Evolutionary conservation across 2,329 filamentous ascomycete species (phyloP), one percentile per base, ranked within the genome.

Genomic region (Aspergillus sp.): DNA sequence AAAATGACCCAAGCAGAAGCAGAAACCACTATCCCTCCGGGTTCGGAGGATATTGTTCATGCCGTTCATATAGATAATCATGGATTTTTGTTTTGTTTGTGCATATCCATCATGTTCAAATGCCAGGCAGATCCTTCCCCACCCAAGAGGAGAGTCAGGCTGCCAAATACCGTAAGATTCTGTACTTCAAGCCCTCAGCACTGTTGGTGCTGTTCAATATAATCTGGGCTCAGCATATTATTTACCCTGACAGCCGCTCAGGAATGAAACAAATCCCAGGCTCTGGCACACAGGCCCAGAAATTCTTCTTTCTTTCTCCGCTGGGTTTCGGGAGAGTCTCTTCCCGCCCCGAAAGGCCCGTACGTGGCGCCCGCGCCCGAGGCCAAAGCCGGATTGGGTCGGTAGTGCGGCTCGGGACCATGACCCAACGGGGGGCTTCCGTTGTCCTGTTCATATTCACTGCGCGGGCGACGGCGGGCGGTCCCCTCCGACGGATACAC

Each of bases 251-350:
- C 9, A 9, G 45, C 18, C 4, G 12, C 56, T 85, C 79, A 97
- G 63, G 92, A 96, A 80, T 98, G 95, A 77, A 98, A 96, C 29
- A 99, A 78, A 79, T 99, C 95, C 95, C 95, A 99, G 9, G 95
- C 95, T 70, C 91, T 84, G 67, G 91, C 87, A 74, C 94, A 97
- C 53, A 98, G 80, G 57, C 85, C 82, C 64, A 99, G 81, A 72
- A 99, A 99, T 74, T 96, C 92, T 49, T 96, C 92, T 73, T 92
- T 92, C 86, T 98, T 98, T 71, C 85, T 88, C 68, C 86, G 84
- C 74, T 91, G 89, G 6, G 88, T 91, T 68, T 95, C 92, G 7
- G 91, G 92, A 65, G 87, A 93, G 71, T 95, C 92, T 62, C 91
- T 83, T 42, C 90, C 91, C 57, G 90, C 90, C 39, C 90, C 90